Evolutionary conservation across 2,329 filamentous ascomycete species (phyloP).

Genomic region (Fusarium sp.): DNA sequence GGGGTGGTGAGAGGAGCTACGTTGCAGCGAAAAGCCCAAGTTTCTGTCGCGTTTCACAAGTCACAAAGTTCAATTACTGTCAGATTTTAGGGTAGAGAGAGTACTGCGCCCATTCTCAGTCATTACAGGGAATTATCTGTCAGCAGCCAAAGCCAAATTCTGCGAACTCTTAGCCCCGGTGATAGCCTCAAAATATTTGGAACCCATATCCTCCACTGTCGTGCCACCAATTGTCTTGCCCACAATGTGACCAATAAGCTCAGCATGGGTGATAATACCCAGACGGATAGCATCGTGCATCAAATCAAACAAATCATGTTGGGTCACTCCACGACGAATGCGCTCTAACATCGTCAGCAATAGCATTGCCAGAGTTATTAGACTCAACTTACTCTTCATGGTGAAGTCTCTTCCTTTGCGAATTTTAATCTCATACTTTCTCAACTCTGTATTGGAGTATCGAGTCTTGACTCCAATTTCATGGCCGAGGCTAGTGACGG

Average conservation of each 20-base stretch:
- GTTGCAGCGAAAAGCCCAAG: not conserved
- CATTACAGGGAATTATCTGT: not conserved
- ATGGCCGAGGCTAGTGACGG: not conserved
- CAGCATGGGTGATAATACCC: not conserved
- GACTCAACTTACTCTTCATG: not conserved
- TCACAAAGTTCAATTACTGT: not conserved
- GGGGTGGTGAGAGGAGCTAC: not conserved
- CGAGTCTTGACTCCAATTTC: constrained; percentile 3
- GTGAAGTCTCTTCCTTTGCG: constrained; percentile 1
- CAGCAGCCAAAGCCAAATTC: not conserved
- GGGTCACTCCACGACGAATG: constrained; percentile 1
- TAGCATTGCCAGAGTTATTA: no score
- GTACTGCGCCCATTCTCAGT: not conserved
- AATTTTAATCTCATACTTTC: constrained; percentile 1
- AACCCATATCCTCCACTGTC: constrained; percentile 1
- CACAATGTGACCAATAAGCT: constrained; percentile 1
- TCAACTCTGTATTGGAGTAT: not conserved
- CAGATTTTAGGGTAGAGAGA: not conserved
- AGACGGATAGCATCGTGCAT: constrained; percentile 11
- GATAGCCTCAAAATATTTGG: constrained; percentile 13
- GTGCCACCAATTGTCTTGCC: constrained; percentile 5
- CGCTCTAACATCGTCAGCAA: not conserved
- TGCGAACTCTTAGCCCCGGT: not conserved
- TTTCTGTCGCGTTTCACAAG: not conserved
- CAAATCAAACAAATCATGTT: constrained; percentile 8